These are phyloP conservation scores for Proteromonas lacertae DNA, from an alignment of 352 stramenopile genomes.

Conservation along the genomic window DNA sequence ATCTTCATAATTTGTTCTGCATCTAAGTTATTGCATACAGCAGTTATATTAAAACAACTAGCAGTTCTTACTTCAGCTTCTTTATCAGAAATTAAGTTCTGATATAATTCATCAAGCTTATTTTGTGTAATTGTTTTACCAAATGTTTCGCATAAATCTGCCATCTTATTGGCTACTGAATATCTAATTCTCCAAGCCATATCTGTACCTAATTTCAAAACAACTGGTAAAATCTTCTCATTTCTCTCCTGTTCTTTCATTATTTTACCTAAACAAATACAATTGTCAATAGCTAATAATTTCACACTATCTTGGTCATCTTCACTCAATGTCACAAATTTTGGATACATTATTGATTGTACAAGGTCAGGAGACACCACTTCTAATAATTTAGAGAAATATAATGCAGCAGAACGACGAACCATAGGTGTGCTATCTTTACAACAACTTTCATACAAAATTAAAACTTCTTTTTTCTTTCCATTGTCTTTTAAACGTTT, in stretches of 20 bases:
- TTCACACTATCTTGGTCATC: conserved; percentile 73
- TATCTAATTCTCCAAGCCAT: conserved; percentile 88
- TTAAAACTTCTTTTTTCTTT: conserved; percentile 27
- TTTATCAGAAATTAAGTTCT: conserved; percentile 69
- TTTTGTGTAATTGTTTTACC: conserved; percentile 10
- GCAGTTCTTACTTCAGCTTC: conserved; percentile 78
- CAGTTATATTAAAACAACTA: conserved; percentile 51
- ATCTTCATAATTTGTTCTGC: not conserved
- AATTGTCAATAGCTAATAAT: conserved; percentile 84
- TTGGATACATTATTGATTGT: conserved; percentile 25
- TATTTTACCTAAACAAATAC: conserved; percentile 15
- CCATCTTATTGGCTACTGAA: conserved; percentile 69
- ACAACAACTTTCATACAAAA: conserved; percentile 63
- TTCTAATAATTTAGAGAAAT: conserved; percentile 3
- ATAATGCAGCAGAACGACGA: conserved; percentile 28
- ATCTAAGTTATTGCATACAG: conserved; percentile 12
- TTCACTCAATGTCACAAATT: conserved; percentile 28
- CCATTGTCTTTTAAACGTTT: conserved; percentile 15
- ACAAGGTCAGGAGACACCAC: conserved; percentile 1
- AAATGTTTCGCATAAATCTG: conserved; percentile 17
- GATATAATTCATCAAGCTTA: conserved; percentile 27
- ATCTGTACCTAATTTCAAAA: conserved; percentile 58
- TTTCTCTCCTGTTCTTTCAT: conserved; percentile 19
- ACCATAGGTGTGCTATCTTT: conserved; percentile 88
- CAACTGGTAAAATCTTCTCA: conserved; percentile 37